These are phyloP conservation scores for Durio zibethinus DNA, from an alignment of 345 rosid genomes.

Conservation along the genomic window DNA sequence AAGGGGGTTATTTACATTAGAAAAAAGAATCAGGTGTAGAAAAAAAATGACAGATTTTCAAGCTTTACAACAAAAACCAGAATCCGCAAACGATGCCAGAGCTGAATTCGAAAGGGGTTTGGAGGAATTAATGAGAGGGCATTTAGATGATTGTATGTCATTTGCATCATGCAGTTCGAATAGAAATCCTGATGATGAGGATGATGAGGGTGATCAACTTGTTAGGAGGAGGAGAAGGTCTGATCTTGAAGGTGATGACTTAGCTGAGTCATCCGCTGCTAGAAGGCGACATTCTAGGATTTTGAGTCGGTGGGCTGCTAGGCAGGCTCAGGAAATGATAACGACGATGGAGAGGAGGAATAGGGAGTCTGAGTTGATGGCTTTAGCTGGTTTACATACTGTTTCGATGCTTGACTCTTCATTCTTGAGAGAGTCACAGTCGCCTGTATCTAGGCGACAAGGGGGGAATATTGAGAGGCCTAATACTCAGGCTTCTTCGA, in stretches of 20 bases:
- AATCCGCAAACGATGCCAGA: conserved; percentile 53
- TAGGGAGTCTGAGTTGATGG: conserved; percentile 95
- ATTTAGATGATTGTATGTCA: conserved; percentile 80
- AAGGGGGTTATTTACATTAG: background rate
- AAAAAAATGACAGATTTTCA: conserved; percentile 75
- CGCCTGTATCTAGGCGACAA: conserved; percentile 69
- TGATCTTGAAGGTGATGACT: conserved; percentile 77
- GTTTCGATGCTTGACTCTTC: conserved; percentile 97
- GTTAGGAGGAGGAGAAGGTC: conserved; percentile 87
- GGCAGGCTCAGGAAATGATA: conserved; percentile 99
- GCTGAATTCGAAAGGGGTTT: conserved; percentile 67
- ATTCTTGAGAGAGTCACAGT: conserved; percentile 85
- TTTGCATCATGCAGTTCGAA: conserved; percentile 83
- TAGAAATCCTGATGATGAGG: conserved; percentile 61
- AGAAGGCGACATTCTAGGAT: conserved; percentile 83
- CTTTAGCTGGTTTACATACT: conserved; percentile 88
- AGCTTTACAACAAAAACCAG: conserved; percentile 70
- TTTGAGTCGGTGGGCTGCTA: conserved; percentile 89
- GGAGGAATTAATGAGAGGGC: conserved; percentile 92
- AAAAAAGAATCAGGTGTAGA: background rate
- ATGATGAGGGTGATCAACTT: conserved; percentile 73
- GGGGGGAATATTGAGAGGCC: conserved; percentile 78
- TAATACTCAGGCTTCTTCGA: conserved; percentile 77
- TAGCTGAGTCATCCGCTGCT: conserved; percentile 93
- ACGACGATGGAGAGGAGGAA: conserved; percentile 95